Base-by-base conservation (phyloP, 768 basidiomycete genomes). In the Lentinula lateritia region DNA sequence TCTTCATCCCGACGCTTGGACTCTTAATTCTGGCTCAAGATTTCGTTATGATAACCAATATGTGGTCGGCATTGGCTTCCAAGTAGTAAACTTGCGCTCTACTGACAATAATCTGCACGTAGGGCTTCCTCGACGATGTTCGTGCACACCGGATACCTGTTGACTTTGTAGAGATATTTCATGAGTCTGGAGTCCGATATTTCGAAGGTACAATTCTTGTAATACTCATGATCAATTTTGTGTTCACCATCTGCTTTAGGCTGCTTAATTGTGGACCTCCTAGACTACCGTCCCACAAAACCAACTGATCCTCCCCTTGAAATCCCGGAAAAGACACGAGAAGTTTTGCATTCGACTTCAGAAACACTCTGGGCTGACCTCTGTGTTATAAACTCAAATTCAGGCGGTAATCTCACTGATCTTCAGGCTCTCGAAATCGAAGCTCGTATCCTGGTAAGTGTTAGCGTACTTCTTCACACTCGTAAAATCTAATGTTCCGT, bases 61-160 rank as follows among this genome's bases (percentile, higher is more conserved):
- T 63, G 89, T 91, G 77, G 82, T 83, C 63, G 56, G 76, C 62
- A 3, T 28, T 10, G 20, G 39, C 58, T 20, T n/a, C 65, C 42
- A 53, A 43, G 42, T 2, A 43, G 5, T 43, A 0, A n/a, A 16
- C 48, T 38, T 58, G 18, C 18, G 16, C 43, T 61, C 13, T 23
- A 50, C 52, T 28, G 60, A 20, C 12, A 48, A 50, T 13, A 61
- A 1, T 34, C 6, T 34, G 13, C 16, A 43, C 61, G 23, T 67
- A 93, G 92, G 86, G 88, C 50, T 73, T 94, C 6, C 78, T 94
- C 43, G 92, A 94, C 67, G 92, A 94, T 69, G 86, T 94, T 58
- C 84, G 90, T 52, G 87, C 87, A 7, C 84, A 90, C 66, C 81
- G 91, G 52, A 93, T 94, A 78, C 92, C 92, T 12, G 85, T 89